Evolutionary conservation across 1,139 yeast species (phyloP).

Genomic region (Yamadazyma atmosphaerica): DNA sequence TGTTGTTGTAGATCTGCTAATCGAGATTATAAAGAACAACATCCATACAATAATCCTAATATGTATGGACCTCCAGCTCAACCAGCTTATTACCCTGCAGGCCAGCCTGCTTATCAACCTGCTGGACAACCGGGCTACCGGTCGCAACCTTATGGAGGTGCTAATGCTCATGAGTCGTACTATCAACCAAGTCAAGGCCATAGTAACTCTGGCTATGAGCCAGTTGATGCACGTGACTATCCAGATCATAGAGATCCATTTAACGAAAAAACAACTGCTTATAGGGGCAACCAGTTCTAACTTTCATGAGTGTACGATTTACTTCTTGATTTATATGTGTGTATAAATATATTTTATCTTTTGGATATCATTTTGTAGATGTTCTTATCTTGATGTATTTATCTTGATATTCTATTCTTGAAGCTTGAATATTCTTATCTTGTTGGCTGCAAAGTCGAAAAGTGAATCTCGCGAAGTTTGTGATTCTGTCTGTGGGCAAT

Average conservation of each 20-base stretch:
- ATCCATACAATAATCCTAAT: conserved; percentile 32
- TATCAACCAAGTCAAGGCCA: conserved; percentile 1
- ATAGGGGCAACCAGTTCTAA: neutral
- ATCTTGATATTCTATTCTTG: too few relatives aligned
- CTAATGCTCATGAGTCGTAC: neutral
- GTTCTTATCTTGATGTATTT: too few relatives aligned
- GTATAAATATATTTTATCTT: neutral
- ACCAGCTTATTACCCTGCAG: conserved; percentile 12
- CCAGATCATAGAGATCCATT: conserved; percentile 16
- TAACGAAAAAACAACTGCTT: conserved; percentile 7
- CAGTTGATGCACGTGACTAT: conserved; percentile 12
- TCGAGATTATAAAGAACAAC: conserved; percentile 18
- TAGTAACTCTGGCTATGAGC: conserved; percentile 12
- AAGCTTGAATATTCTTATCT: too few relatives aligned
- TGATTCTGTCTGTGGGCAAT: neutral
- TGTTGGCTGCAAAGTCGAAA: neutral
- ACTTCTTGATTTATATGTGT: neutral
- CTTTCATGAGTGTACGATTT: neutral
- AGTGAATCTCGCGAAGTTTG: neutral
- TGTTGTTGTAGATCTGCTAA: conserved; percentile 41
- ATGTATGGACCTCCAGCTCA: conserved; percentile 38
- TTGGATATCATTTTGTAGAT: too few relatives aligned
- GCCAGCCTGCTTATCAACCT: conserved; percentile 4
- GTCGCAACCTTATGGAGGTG: conserved; percentile 1
- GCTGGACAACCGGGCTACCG: neutral